phyloP scores from a whole-genome alignment of 2,329 filamentous ascomycete genomes.

The Trichoderma sp. region DNA sequence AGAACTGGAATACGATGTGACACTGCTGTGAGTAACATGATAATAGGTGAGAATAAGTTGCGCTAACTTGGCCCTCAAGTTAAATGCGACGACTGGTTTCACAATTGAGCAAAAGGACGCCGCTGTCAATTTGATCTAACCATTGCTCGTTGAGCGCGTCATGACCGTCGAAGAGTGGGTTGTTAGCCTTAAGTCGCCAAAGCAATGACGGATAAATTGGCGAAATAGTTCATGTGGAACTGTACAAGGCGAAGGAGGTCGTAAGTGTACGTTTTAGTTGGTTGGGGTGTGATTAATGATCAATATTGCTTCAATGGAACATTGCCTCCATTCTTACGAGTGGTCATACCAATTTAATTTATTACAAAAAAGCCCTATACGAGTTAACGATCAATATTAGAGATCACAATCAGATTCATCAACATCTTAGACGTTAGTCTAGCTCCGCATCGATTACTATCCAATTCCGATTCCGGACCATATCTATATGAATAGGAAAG shows the following conservation, averaged over 20 bases:
- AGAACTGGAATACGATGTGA: slow-evolving; percentile 2
- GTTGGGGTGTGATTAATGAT: not conserved
- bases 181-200: not conserved
- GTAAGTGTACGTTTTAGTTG: not conserved
- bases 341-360: too few species aligned
- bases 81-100: not conserved
- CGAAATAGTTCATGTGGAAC: not conserved
- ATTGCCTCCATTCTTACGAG: not conserved
- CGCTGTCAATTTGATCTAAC: not conserved
- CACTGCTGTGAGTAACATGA: not conserved
- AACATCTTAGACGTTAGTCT: too few species aligned
- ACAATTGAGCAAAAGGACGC: not conserved
- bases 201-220: not conserved
- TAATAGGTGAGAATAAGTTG: not conserved
- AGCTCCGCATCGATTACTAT: not conserved
- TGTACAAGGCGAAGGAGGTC: not conserved
- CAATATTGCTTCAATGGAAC: not conserved
- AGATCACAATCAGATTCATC: too few species aligned
- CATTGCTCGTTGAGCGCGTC: not conserved
- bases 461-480: not conserved
- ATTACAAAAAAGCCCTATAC: too few species aligned
- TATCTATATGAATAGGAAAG: not conserved
- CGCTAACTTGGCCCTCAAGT: not conserved
- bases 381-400: too few species aligned
- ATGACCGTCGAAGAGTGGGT: not conserved